Base-by-base conservation (phyloP, 306 rosid species). In the Arachis hypogaea region DNA sequence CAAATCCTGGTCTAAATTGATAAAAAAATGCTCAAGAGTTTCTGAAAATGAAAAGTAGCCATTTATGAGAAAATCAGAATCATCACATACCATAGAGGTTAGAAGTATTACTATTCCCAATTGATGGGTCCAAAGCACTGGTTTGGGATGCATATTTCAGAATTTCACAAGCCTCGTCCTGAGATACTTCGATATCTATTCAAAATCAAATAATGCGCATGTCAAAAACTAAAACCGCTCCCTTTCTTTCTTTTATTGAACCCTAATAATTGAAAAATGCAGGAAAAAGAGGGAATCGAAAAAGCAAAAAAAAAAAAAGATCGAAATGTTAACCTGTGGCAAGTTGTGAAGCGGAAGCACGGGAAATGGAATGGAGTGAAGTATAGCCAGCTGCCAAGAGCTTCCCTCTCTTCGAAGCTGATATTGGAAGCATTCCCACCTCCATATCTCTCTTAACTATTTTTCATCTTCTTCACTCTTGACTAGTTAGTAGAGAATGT, bases 371-470 rank as follows among this genome's bases (percentile, higher is more conserved):
- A 68, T 79, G 49, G 8, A 89, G 88, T 5, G 87, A 69, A 14
- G 90, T 87, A 41, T 89, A 91, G 71, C 96, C 97, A 2, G 93
- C 86, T 12, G 96, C 85, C 46, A 93, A 78, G 69, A 93, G 89
- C 58, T 93, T 93, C 45, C 93, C 91, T 76, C 97, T 85, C 77
- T 82, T 91, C 7, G 97, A 86, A 22, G 96, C 85, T 44, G 92
- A 83, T 58, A 91, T 85, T 77, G 96, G 93, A 41, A 93, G 78
- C 80, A 89, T 85, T 41, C 90, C 97, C n/a, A 93, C 87, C 74
- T 93, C 98, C 97, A 89, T 93, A 2, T 55, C 7, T 50, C 55
- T 50, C 9, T 38, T 44, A 49, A 3, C 59, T 4, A 58, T 1
- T 28, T 74, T 33, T 33, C 4, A 2, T 33, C 38, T 33, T 33